A percentile compares a stretch with the other conserved stretches of the same genome.
These are phyloP conservation scores for Phytopythium helicoides DNA, from an alignment of 352 stramenopile genomes.

Conservation along the genomic window DNA sequence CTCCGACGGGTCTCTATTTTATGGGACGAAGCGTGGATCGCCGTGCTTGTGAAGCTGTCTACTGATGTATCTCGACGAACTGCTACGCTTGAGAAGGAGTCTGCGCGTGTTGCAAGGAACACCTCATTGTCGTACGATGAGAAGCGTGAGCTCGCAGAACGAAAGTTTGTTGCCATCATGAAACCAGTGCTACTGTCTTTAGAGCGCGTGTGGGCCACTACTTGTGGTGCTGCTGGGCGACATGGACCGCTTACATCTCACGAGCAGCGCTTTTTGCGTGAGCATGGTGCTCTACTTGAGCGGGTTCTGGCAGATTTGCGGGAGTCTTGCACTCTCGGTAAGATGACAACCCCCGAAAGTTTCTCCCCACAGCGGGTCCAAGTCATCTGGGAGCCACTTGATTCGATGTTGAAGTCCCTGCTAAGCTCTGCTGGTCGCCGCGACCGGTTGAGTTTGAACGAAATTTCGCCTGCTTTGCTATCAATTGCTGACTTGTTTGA, in stretches of 20 bases:
- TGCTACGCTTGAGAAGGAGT: slow-evolving; percentile 77
- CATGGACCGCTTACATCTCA: slow-evolving; percentile 51
- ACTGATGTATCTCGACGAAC: slow-evolving; percentile 64
- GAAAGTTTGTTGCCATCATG: slow-evolving; percentile 84
- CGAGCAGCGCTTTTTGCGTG: slow-evolving; percentile 68
- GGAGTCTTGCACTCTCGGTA: background rate
- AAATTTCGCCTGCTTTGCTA: slow-evolving; percentile 69
- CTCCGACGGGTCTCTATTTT: slow-evolving; percentile 76
- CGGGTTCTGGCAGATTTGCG: slow-evolving; percentile 24
- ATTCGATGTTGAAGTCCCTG: slow-evolving; percentile 67
- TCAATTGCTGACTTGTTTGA: slow-evolving; percentile 35
- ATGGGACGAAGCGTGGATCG: slow-evolving; percentile 85
- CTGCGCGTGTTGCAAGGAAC: slow-evolving; percentile 68
- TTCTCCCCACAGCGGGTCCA: slow-evolving; percentile 11
- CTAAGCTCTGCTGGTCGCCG: slow-evolving; percentile 32
- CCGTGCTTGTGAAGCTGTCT: slow-evolving; percentile 64
- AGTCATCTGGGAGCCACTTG: slow-evolving; percentile 68
- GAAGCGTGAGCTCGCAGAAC: slow-evolving; percentile 59
- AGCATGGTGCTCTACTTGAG: slow-evolving; percentile 53
- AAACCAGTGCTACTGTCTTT: slow-evolving; percentile 71
- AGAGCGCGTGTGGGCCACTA: slow-evolving; percentile 65
- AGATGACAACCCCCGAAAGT: background rate
- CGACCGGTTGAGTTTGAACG: slow-evolving; percentile 55
- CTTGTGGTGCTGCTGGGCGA: slow-evolving; percentile 28
- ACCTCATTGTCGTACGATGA: slow-evolving; percentile 50